Evolutionary conservation across 768 basidiomycete genomes (phyloP).

Genomic region (Boletus rufocinnamomeus): DNA sequence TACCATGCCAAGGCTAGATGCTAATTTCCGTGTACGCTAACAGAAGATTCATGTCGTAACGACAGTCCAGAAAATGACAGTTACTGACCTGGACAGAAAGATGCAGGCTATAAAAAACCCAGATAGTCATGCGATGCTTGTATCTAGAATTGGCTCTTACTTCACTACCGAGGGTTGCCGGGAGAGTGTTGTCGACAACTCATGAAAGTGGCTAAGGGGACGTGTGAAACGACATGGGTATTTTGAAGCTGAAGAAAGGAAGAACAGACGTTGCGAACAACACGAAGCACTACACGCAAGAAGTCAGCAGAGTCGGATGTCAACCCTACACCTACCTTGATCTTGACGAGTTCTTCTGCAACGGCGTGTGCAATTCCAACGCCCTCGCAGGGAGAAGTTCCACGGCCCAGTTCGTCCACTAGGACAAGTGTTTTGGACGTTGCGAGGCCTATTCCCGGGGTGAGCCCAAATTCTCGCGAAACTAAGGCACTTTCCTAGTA

Average conservation of each 20-base stretch:
- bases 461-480: background rate
- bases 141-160: conserved; percentile 43
- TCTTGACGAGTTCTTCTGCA: conserved; percentile 70
- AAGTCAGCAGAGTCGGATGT: background rate
- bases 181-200: conserved; percentile 75
- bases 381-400: conserved; percentile 83
- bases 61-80: background rate
- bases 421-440: conserved; percentile 72
- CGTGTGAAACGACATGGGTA: conserved; percentile 2
- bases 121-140: background rate
- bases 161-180: conserved; percentile 78
- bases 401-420: conserved; percentile 92
- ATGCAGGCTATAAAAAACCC: conserved; percentile 58
- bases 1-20: conserved; percentile 62
- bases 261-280: conserved; percentile 83
- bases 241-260: background rate
- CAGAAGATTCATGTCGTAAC: background rate
- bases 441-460: conserved; percentile 56
- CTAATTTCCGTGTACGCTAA: conserved; percentile 57
- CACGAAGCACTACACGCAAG: conserved; percentile 62
- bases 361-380: conserved; percentile 84
- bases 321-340: conserved; percentile 52
- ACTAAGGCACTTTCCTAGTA: conserved; percentile 55
- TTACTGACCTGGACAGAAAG: conserved; percentile 70
- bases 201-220: conserved; percentile 67